phyloP scores from a whole-genome alignment of 2,329 filamentous ascomycete species.

The Iodosphaeria phyllophila region DNA sequence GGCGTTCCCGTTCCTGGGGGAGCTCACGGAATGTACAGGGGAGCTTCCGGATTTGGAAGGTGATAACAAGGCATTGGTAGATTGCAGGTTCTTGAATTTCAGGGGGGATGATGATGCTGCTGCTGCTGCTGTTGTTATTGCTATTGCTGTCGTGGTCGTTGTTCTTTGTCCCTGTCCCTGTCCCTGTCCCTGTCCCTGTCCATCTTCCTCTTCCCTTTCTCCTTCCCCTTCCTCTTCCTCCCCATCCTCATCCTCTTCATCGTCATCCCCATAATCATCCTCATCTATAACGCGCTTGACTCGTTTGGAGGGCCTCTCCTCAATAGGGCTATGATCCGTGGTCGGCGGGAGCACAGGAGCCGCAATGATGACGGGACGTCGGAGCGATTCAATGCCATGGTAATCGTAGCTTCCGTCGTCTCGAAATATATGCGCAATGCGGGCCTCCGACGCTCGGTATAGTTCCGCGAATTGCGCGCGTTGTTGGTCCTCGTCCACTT shows the following conservation, averaged over 20 bases:
- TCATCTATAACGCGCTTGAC: slow-evolving; percentile 63
- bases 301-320: slow-evolving; percentile 52
- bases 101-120: slow-evolving; percentile 29
- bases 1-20: too few species aligned
- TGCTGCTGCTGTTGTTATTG: too few species aligned
- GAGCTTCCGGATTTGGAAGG: slow-evolving; percentile 53
- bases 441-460: slow-evolving; percentile 59
- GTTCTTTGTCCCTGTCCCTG: too few species aligned
- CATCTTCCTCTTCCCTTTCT: too few species aligned
- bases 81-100: slow-evolving; percentile 29
- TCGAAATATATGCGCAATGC: slow-evolving; percentile 57
- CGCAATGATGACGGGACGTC: slow-evolving; percentile 21
- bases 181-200: too few species aligned
- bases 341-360: slow-evolving; percentile 29
- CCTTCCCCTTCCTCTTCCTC: slow-evolving; percentile 33
- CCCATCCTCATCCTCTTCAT: slow-evolving; percentile 55
- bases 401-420: slow-evolving; percentile 33
- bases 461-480: slow-evolving; percentile 60
- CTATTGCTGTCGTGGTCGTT: too few species aligned
- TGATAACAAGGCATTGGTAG: slow-evolving; percentile 41
- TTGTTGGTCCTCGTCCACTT: slow-evolving; percentile 50
- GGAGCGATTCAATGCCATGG: slow-evolving; percentile 32
- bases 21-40: slow-evolving; percentile 41
- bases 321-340: slow-evolving; percentile 38
- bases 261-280: slow-evolving; percentile 73